Conservation (phyloP, 2,329 filamentous ascomycete species). For the Calcarisporium arbuscula region DNA sequence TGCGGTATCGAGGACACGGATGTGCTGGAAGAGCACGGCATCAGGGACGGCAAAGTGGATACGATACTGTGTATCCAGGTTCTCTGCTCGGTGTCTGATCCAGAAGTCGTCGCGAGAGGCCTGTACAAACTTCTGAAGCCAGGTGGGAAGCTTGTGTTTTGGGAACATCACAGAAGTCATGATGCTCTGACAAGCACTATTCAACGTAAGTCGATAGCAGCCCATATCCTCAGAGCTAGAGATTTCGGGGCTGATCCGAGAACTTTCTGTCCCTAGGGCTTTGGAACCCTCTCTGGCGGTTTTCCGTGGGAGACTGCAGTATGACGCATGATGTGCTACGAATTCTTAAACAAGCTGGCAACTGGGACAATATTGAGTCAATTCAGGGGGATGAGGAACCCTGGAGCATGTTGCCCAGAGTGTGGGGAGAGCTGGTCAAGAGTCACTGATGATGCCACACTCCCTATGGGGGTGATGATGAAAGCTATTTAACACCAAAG, state of each 20-base stretch:
- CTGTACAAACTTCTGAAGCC: conserved; percentile 38
- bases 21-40: conserved; percentile 22
- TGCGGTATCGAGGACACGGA: conserved; percentile 31
- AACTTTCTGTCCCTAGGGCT: not conserved
- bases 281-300: conserved; percentile 1
- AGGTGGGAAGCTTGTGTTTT: conserved; percentile 38
- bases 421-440: conserved; percentile 1
- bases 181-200: not conserved
- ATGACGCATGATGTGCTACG: not conserved
- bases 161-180: conserved; percentile 29
- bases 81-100: conserved; percentile 30
- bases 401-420: not conserved
- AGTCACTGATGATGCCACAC: too few relatives aligned
- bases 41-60: conserved; percentile 29
- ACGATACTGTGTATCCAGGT: conserved; percentile 34
- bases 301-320: not conserved
- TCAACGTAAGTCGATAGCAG: too few relatives aligned
- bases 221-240: too few relatives aligned
- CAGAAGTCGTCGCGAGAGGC: conserved; percentile 19
- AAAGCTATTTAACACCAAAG: too few relatives aligned
- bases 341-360: not conserved
- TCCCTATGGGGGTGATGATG: too few relatives aligned
- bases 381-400: not conserved
- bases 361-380: not conserved
- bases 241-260: too few relatives aligned